These are phyloP conservation scores for Citrullus colocynthis DNA, from an alignment of 306 rosid genomes.

Conservation along the genomic window DNA sequence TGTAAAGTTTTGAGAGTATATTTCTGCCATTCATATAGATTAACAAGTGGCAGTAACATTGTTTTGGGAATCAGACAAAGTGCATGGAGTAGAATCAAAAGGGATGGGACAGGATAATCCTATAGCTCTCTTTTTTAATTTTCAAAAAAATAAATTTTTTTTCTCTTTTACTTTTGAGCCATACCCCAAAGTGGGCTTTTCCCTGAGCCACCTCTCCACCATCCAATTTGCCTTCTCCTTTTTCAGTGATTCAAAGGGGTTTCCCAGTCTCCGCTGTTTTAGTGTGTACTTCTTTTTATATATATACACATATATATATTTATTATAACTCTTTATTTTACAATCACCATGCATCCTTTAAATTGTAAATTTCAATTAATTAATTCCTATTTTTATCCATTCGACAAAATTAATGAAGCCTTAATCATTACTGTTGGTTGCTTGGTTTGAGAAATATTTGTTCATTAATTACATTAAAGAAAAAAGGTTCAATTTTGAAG, in stretches of 20 bases:
- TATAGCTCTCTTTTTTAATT: neutral
- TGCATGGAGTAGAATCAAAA: conserved; percentile 4
- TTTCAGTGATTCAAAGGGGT: conserved; percentile 3
- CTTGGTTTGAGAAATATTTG: neutral
- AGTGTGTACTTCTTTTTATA: neutral
- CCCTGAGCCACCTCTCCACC: conserved; percentile 2
- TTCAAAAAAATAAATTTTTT: no score
- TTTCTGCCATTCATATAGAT: neutral
- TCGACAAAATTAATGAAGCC: neutral
- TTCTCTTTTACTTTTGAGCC: conserved; percentile 2
- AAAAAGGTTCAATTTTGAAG: no score
- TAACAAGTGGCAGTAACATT: neutral
- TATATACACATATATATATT: neutral
- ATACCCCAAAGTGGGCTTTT: conserved; percentile 5
- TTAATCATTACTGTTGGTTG: neutral
- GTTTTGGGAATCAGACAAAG: conserved; percentile 2
- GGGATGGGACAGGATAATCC: conserved; percentile 10
- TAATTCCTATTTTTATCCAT: neutral
- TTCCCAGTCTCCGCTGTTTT: neutral
- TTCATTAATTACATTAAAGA: neutral
- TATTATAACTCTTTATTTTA: neutral
- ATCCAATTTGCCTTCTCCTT: conserved; percentile 4
- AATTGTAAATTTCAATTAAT: neutral
- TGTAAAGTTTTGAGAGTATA: neutral
- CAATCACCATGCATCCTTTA: no score